Evolutionary conservation across 2,329 filamentous ascomycete species (phyloP).

Genomic region (Metarhizium guizhouense): DNA sequence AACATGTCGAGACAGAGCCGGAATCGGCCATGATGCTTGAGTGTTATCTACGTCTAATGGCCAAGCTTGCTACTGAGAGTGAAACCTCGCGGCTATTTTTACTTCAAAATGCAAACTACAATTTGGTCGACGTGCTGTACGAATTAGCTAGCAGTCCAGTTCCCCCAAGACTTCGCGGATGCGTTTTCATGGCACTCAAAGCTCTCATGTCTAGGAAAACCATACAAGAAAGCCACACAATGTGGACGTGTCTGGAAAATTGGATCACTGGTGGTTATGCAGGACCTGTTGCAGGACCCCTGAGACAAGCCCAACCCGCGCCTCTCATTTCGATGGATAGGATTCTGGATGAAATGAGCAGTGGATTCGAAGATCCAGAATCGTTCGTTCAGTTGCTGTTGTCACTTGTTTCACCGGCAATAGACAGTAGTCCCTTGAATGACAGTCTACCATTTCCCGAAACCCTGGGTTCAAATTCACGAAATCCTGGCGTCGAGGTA

Average conservation of each 20-base stretch:
- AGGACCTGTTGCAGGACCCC: conserved; percentile 22
- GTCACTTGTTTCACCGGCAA: conserved; percentile 58
- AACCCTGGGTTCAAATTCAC: conserved; percentile 65
- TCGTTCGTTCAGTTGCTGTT: conserved; percentile 74
- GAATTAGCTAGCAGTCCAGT: conserved; percentile 71
- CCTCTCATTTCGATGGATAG: conserved; percentile 45
- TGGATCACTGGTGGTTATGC: conserved; percentile 62
- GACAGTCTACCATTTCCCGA: conserved; percentile 83
- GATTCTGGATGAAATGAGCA: conserved; percentile 65
- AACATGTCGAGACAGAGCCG: conserved; percentile 71
- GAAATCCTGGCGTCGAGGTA: conserved; percentile 75
- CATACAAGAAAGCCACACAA: conserved; percentile 53
- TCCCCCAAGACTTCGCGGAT: conserved; percentile 68
- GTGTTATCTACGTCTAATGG: conserved; percentile 81
- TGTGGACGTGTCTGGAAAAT: conserved; percentile 75
- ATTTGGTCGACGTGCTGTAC: conserved; percentile 65
- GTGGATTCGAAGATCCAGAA: conserved; percentile 76
- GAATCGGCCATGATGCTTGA: conserved; percentile 97
- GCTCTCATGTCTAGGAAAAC: conserved; percentile 70
- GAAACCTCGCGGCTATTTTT: conserved; percentile 64
- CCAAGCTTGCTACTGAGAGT: conserved; percentile 72
- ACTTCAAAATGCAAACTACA: conserved; percentile 54
- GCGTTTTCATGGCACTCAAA: conserved; percentile 70
- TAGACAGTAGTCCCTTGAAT: conserved; percentile 52
- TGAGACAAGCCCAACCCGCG: conserved; percentile 22